Evolutionary conservation across 768 basidiomycete genomes (phyloP), one percentile per base, ranked within the genome.

Genomic region (Boletus tomentosulus): DNA sequence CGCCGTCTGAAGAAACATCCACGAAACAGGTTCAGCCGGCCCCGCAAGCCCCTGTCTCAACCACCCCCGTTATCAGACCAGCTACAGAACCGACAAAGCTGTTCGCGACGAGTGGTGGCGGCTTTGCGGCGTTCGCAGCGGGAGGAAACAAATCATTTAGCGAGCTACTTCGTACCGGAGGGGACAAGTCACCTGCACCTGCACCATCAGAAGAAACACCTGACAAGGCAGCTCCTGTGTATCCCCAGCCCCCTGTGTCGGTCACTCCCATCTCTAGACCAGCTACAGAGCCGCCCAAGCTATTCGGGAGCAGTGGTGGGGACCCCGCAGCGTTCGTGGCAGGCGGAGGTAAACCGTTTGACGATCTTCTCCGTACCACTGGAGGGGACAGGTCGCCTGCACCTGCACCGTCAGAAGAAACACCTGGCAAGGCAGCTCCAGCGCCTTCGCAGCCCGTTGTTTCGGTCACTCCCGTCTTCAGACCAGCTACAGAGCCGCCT

Each of bases 1-100:
- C 51, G 24, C 33, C 51, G 15, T 57, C 65, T 19, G 65, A 67
- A 15, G 61, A 45, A 15, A 65, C 51, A 1, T 53, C 56, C 28
- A 41, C 44, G 27, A 44, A 63, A 25, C 39, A 41, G 28, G 27
- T 41, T 43, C 42, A 43, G 24, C 41, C 15, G 2, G 11, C 42
- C 5, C 42, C 12, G 16, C 25, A 2, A 4, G 24, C 44, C 25
- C 13, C 25, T 15, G 24, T 43, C n/a, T n/a, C 28, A 13, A 30
- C 44, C 16, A 30, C 44, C 3, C 44, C 44, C 19, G 25, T 27
- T 6, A 10, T 25, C 25, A 27, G 19, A 6, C 13, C 25, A 4
- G 13, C 42, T 7, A 43, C 19, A 15, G 42, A 43, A 8, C 42
- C 12, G 2, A 9, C 24, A 12, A 42, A 42, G 11, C 15, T 11